These are phyloP conservation scores for Megacollybia marginata DNA, from an alignment of 768 basidiomycete genomes.

Conservation along the genomic window DNA sequence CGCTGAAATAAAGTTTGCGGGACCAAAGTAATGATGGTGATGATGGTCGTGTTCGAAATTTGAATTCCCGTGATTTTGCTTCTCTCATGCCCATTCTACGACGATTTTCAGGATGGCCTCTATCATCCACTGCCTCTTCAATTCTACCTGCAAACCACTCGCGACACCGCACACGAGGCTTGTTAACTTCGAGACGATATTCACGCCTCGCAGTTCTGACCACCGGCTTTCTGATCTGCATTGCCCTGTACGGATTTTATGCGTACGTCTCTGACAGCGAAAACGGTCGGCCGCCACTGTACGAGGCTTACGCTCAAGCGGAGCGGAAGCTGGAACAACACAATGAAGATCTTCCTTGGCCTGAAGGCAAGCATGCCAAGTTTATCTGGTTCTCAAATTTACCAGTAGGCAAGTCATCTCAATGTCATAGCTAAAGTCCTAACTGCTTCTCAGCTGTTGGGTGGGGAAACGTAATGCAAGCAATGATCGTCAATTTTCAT, in stretches of 20 bases:
- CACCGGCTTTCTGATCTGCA: not conserved
- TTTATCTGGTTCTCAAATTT: constrained; percentile 41
- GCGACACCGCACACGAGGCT: no score
- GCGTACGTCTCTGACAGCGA: not conserved
- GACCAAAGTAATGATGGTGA: no score
- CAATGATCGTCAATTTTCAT: constrained; percentile 43
- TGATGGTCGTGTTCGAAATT: no score
- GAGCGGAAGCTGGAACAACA: constrained; percentile 43
- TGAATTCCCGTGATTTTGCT: no score
- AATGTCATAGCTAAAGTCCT: constrained; percentile 32
- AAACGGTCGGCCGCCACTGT: constrained; percentile 31
- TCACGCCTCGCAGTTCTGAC: not conserved
- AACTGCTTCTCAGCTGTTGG: constrained; percentile 32
- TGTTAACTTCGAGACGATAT: not conserved
- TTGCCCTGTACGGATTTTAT: not conserved
- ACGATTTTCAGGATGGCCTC: no score
- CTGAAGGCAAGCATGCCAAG: constrained; percentile 31
- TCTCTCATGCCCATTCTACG: no score
- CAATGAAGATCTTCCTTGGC: constrained; percentile 26
- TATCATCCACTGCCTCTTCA: no score
- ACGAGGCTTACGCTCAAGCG: constrained; percentile 31
- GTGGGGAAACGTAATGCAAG: constrained; percentile 59
- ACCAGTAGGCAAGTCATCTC: no score
- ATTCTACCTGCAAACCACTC: no score
- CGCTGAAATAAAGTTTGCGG: no score